A percentile compares a stretch with the other conserved stretches of the same genome.
phyloP scores from a whole-genome alignment of 2,329 filamentous ascomycete species.

The Clarireedia sp. region DNA sequence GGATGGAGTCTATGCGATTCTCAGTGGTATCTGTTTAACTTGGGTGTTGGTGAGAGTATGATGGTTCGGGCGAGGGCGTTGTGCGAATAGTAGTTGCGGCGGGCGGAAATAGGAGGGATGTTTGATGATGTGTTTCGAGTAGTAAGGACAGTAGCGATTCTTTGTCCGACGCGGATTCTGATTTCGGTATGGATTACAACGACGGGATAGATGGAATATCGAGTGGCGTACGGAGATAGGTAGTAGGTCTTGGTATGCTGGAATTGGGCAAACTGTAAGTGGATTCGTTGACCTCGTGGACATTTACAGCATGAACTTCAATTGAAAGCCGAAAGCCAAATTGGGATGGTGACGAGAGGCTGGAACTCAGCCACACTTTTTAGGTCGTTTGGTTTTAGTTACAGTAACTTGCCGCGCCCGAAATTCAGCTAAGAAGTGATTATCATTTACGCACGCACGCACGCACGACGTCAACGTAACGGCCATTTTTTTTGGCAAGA shows the following conservation, averaged over 20 bases:
- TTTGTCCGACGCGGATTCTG: too few species aligned
- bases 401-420: too few species aligned
- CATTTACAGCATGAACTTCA: too few species aligned
- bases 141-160: not conserved
- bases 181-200: too few species aligned
- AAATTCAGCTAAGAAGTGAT: not conserved
- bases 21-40: conserved; percentile 10
- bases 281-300: too few species aligned
- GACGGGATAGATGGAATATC: too few species aligned
- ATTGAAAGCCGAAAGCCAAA: too few species aligned
- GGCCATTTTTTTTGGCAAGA: not conserved
- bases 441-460: not conserved
- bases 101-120: not conserved
- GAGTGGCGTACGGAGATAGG: too few species aligned
- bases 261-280: too few species aligned
- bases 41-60: not conserved
- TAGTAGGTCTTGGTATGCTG: too few species aligned
- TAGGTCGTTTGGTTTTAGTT: too few species aligned
- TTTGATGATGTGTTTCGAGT: conserved; percentile 1
- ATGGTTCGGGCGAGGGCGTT: not conserved
- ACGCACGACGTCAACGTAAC: not conserved
- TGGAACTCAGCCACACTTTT: not conserved
- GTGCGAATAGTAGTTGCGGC: not conserved
- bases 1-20: not conserved
- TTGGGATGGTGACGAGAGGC: too few species aligned